Evolutionary conservation across 164 flowering plant species (phyloP), one percentile per base, ranked within the genome.

Genomic region (Echeveria elegans): DNA sequence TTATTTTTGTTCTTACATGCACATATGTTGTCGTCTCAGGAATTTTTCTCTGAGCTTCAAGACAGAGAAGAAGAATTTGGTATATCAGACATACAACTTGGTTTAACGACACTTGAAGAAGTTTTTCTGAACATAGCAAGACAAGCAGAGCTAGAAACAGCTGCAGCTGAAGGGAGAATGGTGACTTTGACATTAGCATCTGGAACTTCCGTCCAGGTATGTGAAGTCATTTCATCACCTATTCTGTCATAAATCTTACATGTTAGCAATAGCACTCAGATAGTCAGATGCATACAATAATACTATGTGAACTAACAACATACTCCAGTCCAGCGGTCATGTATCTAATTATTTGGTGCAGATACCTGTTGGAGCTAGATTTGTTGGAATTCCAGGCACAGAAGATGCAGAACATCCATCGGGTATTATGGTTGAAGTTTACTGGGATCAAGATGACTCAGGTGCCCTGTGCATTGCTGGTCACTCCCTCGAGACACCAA

Each of bases 51-150:
- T 21, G 96, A 88, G 82, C 92, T 95, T 23, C 84, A 95, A 81
- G 90, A 88, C 41, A 87, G 86, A 77, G 79, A 81, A 74, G 71
- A 31, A 56, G 97, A 92, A 76, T 85, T 88, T 73, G 89, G 91
- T 6, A 88, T 95, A 73, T 64, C 86, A n/a, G 97, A 92, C 73
- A 83, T 92, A 65, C 97, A 95, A 71, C 87, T 95, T 40, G 82
- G 97, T 62, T 85, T 95, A 29, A 81, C 96, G 66, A 92, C 97
- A 36, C 96, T 95, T 2, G 97, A 95, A 78, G 99, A 95, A 83
- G 99, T 95, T 58, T 92, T 95, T 80, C 77, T 95, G 67, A 95
- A 89, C 66, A 92, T 95, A 52, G 97, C 94, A 41, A 87, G 69
- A 78, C 82, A 87, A 68, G 96, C 99, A 21, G 99, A 95, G 79